Evolutionary conservation across 2,329 filamentous ascomycete species (phyloP).

Genomic region (Paecilomyces dactylethromorphus): DNA sequence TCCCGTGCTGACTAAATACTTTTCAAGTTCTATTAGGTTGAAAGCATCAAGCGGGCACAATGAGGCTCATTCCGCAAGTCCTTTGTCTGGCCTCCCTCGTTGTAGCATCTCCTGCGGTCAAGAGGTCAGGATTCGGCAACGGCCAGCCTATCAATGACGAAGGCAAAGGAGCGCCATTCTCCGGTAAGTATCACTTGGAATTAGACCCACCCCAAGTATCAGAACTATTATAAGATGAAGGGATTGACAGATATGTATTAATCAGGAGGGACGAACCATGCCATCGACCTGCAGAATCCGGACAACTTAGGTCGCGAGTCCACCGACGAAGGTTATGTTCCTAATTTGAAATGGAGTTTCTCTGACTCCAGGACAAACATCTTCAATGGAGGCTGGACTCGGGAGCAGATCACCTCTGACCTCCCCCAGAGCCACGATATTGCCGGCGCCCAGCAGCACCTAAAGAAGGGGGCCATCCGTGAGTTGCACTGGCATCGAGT

Average conservation of each 20-base stretch:
- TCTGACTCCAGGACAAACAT: conserved; percentile 60
- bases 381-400: conserved; percentile 58
- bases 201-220: neutral
- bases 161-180: conserved; percentile 53
- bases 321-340: conserved; percentile 58
- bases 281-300: conserved; percentile 57
- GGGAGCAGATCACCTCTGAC: conserved; percentile 62
- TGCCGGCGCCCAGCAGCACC: conserved; percentile 61
- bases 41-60: neutral
- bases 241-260: neutral
- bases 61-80: conserved; percentile 1
- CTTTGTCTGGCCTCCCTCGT: conserved; percentile 7
- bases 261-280: conserved; percentile 57
- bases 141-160: conserved; percentile 51
- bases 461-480: conserved; percentile 59
- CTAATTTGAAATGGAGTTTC: conserved; percentile 65
- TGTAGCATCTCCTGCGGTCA: conserved; percentile 13
- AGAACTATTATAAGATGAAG: conserved; percentile 1
- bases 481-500: conserved; percentile 63
- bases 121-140: conserved; percentile 36
- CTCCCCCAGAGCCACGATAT: conserved; percentile 61
- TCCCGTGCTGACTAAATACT: neutral
- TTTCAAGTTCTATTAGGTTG: neutral
- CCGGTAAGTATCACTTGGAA: conserved; percentile 39
- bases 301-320: conserved; percentile 56